These are phyloP conservation scores for Sugiyamaella paludigena DNA, from an alignment of 1,139 yeast species.

Conservation along the genomic window DNA sequence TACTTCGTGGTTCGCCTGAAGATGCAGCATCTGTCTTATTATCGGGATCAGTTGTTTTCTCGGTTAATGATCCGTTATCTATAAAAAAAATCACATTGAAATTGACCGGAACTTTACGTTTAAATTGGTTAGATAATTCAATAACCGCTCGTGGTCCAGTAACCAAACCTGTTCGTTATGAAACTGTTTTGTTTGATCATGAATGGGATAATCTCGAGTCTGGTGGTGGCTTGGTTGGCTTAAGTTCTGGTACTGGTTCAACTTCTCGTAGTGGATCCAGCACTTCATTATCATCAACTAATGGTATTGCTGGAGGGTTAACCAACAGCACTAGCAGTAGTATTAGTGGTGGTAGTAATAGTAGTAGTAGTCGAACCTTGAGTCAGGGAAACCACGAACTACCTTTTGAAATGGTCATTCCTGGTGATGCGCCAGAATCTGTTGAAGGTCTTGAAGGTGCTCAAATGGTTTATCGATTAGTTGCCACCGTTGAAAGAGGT, in stretches of 20 bases:
- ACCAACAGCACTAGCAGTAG: constrained; percentile 5
- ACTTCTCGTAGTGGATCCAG: constrained; percentile 25
- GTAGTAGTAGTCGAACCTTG: constrained; percentile 32
- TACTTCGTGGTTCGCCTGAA: constrained; percentile 71
- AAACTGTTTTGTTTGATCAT: constrained; percentile 68
- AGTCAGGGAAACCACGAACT: constrained; percentile 83
- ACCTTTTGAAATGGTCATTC: constrained; percentile 82
- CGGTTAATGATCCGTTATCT: constrained; percentile 71
- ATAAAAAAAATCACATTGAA: constrained; percentile 62
- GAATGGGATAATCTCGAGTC: constrained; percentile 70
- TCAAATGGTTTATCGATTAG: constrained; percentile 69
- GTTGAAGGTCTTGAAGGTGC: constrained; percentile 90
- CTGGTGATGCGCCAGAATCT: constrained; percentile 84
- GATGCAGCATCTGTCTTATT: constrained; percentile 78
- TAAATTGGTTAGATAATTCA: constrained; percentile 42
- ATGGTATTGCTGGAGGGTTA: constrained; percentile 11
- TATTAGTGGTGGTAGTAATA: constrained; percentile 7
- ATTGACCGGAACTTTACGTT: constrained; percentile 60
- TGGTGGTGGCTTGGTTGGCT: constrained; percentile 17
- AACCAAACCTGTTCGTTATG: constrained; percentile 56
- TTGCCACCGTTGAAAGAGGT: constrained; percentile 81
- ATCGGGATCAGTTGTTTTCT: constrained; percentile 73
- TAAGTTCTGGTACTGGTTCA: constrained; percentile 14
- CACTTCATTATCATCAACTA: constrained; percentile 26
- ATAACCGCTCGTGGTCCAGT: constrained; percentile 47